Conservation (phyloP, 805 yeast species). For the Cyberlindnera suaveolens region DNA sequence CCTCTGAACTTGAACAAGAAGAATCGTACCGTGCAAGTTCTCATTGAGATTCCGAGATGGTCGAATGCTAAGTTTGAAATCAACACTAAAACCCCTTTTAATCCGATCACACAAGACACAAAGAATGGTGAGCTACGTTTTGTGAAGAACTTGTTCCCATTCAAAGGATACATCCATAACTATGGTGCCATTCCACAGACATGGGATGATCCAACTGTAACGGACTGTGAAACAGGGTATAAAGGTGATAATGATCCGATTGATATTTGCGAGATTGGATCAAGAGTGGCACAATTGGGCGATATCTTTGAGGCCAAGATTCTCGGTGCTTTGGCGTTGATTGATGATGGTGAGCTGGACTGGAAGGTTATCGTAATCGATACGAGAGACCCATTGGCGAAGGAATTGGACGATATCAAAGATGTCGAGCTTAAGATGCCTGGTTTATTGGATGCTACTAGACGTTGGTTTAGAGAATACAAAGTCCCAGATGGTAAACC, state of each 20-base stretch:
- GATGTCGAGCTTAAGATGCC: conserved; percentile 70
- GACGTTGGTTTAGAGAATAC: conserved; percentile 78
- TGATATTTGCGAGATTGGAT: conserved; percentile 80
- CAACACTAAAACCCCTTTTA: conserved; percentile 46
- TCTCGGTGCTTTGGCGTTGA: conserved; percentile 69
- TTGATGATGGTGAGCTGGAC: conserved; percentile 94
- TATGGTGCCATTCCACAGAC: conserved; percentile 91
- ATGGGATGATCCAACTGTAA: conserved; percentile 88
- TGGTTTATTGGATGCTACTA: conserved; percentile 60
- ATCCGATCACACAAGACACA: conserved; percentile 77
- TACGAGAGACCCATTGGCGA: conserved; percentile 57
- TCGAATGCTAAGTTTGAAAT: conserved; percentile 81
- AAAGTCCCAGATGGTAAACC: conserved; percentile 81
- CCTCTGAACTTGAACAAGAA: conserved; percentile 46
- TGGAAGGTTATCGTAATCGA: conserved; percentile 84
- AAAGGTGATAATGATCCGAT: conserved; percentile 93
- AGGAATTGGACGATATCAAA: conserved; percentile 50
- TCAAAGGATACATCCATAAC: conserved; percentile 79
- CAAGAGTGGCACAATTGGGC: conserved; percentile 49
- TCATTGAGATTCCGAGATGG: conserved; percentile 79
- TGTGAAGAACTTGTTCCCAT: conserved; percentile 75
- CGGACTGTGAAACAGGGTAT: conserved; percentile 34
- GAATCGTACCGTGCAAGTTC: conserved; percentile 47
- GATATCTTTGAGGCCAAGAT: conserved; percentile 61
- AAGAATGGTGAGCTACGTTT: conserved; percentile 72